Conservation (phyloP, 2,329 filamentous ascomycete species). For the Fusarium stilboides region DNA sequence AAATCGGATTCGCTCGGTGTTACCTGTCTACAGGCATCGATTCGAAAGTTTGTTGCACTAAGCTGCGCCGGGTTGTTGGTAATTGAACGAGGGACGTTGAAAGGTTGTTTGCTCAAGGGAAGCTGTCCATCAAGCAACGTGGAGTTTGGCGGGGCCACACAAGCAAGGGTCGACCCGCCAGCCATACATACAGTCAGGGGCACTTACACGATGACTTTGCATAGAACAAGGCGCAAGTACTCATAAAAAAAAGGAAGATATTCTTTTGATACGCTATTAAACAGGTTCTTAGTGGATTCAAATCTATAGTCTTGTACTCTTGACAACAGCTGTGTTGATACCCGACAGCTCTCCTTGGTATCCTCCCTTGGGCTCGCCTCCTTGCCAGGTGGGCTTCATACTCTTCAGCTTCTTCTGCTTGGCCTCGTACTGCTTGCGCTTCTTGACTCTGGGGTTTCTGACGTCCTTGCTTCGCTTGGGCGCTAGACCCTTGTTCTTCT, state of each 20-base stretch:
- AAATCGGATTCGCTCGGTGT: conserved; percentile 2
- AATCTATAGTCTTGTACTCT: conserved; percentile 88
- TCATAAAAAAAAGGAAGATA: conserved; percentile 4
- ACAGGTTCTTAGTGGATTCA: conserved; percentile 24
- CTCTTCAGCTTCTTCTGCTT: conserved; percentile 97
- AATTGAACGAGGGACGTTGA: conserved; percentile 20
- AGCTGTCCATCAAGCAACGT: conserved; percentile 48
- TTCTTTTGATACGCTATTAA: conserved; percentile 37
- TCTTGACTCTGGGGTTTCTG: conserved; percentile 96
- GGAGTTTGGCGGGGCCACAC: conserved; percentile 45
- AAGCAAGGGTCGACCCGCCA: conserved; percentile 33
- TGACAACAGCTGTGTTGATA: conserved; percentile 94
- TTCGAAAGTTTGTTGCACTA: conserved; percentile 8
- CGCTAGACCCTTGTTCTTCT: conserved; percentile 97
- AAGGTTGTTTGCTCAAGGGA: conserved; percentile 23
- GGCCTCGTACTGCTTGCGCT: conserved; percentile 94
- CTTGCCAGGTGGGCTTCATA: conserved; percentile 88
- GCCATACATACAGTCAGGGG: conserved; percentile 7
- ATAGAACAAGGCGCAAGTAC: neutral
- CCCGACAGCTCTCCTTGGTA: conserved; percentile 94
- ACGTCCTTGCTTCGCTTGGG: conserved; percentile 94
- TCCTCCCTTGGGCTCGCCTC: conserved; percentile 84
- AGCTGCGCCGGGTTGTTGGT: conserved; percentile 12
- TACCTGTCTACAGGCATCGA: conserved; percentile 31
- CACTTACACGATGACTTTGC: conserved; percentile 7